Evolutionary conservation across 176 grass and related monocot species (phyloP).

Genomic region (Lolium perenne): DNA sequence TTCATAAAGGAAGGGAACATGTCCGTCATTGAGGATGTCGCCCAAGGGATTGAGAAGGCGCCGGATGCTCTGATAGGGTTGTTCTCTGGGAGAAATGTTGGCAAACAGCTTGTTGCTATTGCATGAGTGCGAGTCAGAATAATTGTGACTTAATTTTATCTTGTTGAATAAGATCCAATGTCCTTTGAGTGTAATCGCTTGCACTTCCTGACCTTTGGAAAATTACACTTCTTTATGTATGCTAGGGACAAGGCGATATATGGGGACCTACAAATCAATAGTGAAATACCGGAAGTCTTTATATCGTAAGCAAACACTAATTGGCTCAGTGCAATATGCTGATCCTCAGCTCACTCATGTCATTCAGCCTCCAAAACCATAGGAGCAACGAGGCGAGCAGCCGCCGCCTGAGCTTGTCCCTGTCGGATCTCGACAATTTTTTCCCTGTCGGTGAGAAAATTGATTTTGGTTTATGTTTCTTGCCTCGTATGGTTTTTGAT

Average conservation of each 20-base stretch:
- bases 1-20: constrained; percentile 58
- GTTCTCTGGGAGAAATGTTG: constrained; percentile 64
- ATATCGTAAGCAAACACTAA: no score
- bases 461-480: no score
- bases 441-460: no score
- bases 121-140: constrained; percentile 10
- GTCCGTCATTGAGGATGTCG: constrained; percentile 55
- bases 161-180: not conserved
- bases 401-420: no score
- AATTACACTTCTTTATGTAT: not conserved
- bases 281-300: no score
- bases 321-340: no score
- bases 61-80: constrained; percentile 52
- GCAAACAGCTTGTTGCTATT: constrained; percentile 56
- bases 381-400: no score
- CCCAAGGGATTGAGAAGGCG: constrained; percentile 56
- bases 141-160: not conserved
- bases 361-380: no score
- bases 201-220: not conserved
- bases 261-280: not conserved
- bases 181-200: not conserved
- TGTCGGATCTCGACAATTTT: no score
- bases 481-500: no score
- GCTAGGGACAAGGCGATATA: not conserved
- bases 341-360: no score